Percentiles rank a stretch among this genome's conserved stretches.
Evolutionary conservation across 768 basidiomycete genomes (phyloP).

Genomic region (Lactarius hengduanensis): DNA sequence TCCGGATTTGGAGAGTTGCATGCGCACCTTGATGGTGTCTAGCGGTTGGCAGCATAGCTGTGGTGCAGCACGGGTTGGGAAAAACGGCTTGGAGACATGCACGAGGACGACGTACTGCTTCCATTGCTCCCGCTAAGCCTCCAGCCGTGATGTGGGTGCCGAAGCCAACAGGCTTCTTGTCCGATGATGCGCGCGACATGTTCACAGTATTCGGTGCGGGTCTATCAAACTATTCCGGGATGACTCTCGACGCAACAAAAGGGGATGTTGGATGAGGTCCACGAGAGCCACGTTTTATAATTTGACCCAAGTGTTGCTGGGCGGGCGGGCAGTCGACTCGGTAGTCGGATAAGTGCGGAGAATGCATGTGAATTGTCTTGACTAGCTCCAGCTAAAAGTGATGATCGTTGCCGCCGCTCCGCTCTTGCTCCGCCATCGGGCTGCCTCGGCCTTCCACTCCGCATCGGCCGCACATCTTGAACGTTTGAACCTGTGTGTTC

Average conservation of each 20-base stretch:
- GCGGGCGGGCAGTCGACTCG: slow-evolving; percentile 3
- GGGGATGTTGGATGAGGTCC: not conserved
- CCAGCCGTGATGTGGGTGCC: slow-evolving; percentile 93
- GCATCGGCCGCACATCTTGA: not conserved
- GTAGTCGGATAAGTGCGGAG: slow-evolving; percentile 2
- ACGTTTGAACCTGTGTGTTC: not conserved
- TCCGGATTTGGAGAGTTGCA: slow-evolving; percentile 92
- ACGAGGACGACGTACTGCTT: slow-evolving; percentile 60
- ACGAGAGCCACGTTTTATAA: not conserved
- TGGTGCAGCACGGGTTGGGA: not conserved
- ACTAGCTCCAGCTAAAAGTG: not conserved
- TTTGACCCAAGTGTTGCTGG: not conserved
- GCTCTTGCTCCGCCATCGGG: slow-evolving; percentile 11
- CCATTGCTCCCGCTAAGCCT: slow-evolving; percentile 90
- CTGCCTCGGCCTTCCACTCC: not conserved
- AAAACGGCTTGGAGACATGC: not conserved
- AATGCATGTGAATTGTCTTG: slow-evolving; percentile 10
- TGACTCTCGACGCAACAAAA: not conserved
- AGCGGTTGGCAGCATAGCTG: slow-evolving; percentile 87
- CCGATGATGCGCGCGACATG: slow-evolving; percentile 33
- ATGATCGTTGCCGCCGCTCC: slow-evolving; percentile 5
- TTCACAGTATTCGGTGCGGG: not conserved
- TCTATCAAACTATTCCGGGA: not conserved
- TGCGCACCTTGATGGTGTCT: slow-evolving; percentile 99
- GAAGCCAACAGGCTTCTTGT: slow-evolving; percentile 78